Conservation (phyloP, 2,329 filamentous ascomycete genomes). For the Orbilia ellipsospora region DNA sequence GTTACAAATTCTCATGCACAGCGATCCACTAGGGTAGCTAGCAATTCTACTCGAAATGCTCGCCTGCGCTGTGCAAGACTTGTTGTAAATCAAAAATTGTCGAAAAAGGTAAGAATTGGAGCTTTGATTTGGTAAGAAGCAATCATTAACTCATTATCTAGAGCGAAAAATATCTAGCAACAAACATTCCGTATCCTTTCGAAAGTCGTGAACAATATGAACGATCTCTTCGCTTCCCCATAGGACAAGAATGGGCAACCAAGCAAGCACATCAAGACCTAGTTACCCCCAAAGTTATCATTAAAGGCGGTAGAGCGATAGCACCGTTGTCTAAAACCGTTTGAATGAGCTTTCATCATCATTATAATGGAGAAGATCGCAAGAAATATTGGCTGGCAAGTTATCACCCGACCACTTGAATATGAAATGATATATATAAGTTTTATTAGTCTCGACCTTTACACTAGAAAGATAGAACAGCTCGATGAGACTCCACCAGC, state of each 20-base stretch:
- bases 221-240: constrained; percentile 82
- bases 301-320: constrained; percentile 87
- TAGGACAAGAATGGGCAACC: constrained; percentile 96
- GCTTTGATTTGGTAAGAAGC: constrained; percentile 55
- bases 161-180: constrained; percentile 88
- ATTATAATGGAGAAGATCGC: no score
- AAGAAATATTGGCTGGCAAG: no score
- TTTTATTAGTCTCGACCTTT: no score
- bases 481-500: no score
- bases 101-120: constrained; percentile 75
- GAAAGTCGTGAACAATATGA: constrained; percentile 91
- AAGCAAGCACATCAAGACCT: constrained; percentile 91
- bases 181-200: constrained; percentile 86
- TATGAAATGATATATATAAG: no score
- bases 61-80: constrained; percentile 61
- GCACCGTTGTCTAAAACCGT: constrained; percentile 71
- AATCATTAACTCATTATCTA: constrained; percentile 60
- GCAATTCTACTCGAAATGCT: no score
- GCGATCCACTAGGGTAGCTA: not conserved
- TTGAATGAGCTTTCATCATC: not conserved
- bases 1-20: constrained; percentile 69
- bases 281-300: constrained; percentile 86
- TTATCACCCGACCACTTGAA: no score
- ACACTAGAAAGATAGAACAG: no score
- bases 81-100: constrained; percentile 89